Conservation (phyloP, 495 filamentous ascomycete species). For the Tetracladium setigerum region DNA sequence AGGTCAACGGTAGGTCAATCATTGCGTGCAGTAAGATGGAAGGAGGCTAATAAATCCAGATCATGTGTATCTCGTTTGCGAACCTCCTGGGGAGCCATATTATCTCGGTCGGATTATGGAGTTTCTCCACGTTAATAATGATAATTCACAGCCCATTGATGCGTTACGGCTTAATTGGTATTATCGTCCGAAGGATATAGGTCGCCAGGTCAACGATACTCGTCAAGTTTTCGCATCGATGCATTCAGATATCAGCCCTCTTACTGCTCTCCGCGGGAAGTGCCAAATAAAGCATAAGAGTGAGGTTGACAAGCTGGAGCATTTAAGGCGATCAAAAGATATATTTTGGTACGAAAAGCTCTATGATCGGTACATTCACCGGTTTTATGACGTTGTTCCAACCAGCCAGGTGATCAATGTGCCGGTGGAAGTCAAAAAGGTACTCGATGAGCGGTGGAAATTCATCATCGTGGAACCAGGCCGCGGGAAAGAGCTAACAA, state of each 20-base stretch:
- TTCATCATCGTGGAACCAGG: constrained; percentile 89
- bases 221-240: constrained; percentile 90
- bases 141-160: constrained; percentile 67
- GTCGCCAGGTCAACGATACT: constrained; percentile 81
- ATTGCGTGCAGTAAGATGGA: not conserved
- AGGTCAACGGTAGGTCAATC: constrained; percentile 70
- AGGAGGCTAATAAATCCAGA: constrained; percentile 47
- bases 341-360: constrained; percentile 96
- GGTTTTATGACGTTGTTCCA: constrained; percentile 94
- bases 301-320: constrained; percentile 75
- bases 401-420: constrained; percentile 93
- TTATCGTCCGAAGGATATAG: constrained; percentile 93
- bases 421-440: constrained; percentile 84
- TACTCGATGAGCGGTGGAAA: constrained; percentile 91
- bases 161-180: constrained; percentile 95
- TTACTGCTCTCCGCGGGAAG: constrained; percentile 86
- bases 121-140: constrained; percentile 75
- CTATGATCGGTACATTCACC: constrained; percentile 96
- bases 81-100: constrained; percentile 96
- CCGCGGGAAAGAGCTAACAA: constrained; percentile 89
- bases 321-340: constrained; percentile 75
- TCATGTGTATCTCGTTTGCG: constrained; percentile 94
- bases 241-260: constrained; percentile 94
- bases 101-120: constrained; percentile 98
- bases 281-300: constrained; percentile 80